Evolutionary conservation across 2,329 filamentous ascomycete species (phyloP).

Genomic region (Falciphora oryzae): DNA sequence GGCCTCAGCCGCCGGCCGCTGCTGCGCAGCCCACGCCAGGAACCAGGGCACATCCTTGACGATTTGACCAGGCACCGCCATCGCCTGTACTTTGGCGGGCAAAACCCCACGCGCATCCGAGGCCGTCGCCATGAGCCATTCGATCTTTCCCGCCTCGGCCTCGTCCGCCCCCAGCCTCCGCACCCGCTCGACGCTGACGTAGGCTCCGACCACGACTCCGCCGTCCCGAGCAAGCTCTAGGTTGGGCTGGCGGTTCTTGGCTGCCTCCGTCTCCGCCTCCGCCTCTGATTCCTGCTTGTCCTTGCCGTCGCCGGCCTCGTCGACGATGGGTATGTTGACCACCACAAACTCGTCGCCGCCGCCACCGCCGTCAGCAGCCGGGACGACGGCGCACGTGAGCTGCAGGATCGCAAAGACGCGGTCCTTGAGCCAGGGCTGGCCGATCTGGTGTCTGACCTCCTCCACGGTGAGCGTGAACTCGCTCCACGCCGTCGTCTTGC

Average conservation of each 20-base stretch:
- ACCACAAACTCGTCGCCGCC: conserved; percentile 44
- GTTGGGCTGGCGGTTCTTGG: conserved; percentile 11
- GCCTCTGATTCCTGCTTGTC: conserved; percentile 12
- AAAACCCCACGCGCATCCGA: conserved; percentile 64
- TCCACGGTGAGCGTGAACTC: conserved; percentile 45
- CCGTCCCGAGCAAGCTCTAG: conserved; percentile 33
- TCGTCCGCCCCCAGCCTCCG: conserved; percentile 33
- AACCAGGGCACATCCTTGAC: conserved; percentile 69
- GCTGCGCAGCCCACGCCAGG: conserved; percentile 51
- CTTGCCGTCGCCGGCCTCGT: conserved; percentile 24
- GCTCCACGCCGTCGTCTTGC: conserved; percentile 30
- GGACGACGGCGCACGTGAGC: conserved; percentile 43
- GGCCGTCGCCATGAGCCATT: conserved; percentile 75
- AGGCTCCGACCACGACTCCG: conserved; percentile 50
- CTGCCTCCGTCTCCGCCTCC: conserved; percentile 13
- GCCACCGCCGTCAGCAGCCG: conserved; percentile 20
- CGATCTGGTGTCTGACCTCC: conserved; percentile 62
- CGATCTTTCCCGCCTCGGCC: conserved; percentile 37
- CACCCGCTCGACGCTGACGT: conserved; percentile 61
- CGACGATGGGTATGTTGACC: conserved; percentile 49
- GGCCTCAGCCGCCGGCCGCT: conserved; percentile 26
- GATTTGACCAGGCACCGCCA: conserved; percentile 55
- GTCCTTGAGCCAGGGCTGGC: conserved; percentile 50
- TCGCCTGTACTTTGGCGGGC: conserved; percentile 60
- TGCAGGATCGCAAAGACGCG: conserved; percentile 64